Evolutionary conservation across 2,329 filamentous ascomycete species (phyloP).

Genomic region (Phyllosticta paracitricarpa): DNA sequence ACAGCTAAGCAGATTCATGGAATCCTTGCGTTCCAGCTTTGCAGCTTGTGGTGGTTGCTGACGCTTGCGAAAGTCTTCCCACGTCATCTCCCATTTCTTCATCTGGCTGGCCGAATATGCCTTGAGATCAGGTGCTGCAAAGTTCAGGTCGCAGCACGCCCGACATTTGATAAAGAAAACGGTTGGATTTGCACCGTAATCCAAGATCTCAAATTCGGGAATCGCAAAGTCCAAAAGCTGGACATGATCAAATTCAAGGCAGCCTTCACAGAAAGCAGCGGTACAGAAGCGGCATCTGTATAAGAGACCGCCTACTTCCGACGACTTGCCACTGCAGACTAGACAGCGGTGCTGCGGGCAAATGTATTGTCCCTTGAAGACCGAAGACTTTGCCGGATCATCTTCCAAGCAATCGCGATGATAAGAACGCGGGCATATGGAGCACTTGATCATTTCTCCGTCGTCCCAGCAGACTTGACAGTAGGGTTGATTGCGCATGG

Average conservation of each 20-base stretch:
- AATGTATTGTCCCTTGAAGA: conserved; percentile 38
- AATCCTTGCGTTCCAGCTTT: background rate
- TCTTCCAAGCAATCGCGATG: conserved; percentile 41
- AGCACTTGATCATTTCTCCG: conserved; percentile 40
- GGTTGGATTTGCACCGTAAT: conserved; percentile 31
- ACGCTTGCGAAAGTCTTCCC: background rate
- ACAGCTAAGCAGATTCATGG: background rate
- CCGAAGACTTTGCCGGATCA: conserved; percentile 21
- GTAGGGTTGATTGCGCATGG: conserved; percentile 39
- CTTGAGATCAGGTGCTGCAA: conserved; percentile 11
- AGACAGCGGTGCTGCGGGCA: conserved; percentile 48
- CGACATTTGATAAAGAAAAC: conserved; percentile 46
- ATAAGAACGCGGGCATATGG: conserved; percentile 45
- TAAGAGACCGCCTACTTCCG: conserved; percentile 38
- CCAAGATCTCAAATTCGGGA: conserved; percentile 43
- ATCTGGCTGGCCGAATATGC: background rate
- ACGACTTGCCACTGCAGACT: conserved; percentile 43
- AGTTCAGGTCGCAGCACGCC: conserved; percentile 24
- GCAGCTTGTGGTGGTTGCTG: background rate
- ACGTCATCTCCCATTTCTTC: background rate
- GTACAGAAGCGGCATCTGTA: conserved; percentile 48
- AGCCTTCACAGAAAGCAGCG: conserved; percentile 48
- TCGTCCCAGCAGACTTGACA: conserved; percentile 44
- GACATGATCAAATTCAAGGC: conserved; percentile 43
- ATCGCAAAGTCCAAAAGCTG: conserved; percentile 43